phyloP scores from a whole-genome alignment of 2,329 filamentous ascomycete genomes.

The Mollisiaceae sp. region DNA sequence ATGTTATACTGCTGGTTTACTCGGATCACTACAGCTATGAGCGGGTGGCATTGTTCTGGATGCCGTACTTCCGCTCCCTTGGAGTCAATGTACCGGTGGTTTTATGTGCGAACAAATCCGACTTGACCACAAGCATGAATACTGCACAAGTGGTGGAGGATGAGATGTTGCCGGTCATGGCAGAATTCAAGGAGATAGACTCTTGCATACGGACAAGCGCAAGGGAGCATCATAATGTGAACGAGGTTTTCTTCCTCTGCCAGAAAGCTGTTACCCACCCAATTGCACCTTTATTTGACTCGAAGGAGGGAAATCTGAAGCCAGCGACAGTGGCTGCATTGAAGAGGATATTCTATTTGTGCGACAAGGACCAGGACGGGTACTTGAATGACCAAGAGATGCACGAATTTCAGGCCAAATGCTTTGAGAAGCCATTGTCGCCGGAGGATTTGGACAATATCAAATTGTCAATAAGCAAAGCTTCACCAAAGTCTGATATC shows the following conservation, averaged over 20 bases:
- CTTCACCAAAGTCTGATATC: constrained; percentile 64
- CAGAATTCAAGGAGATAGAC: constrained; percentile 98
- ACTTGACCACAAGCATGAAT: constrained; percentile 74
- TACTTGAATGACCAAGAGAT: constrained; percentile 90
- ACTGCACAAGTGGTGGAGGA: constrained; percentile 90
- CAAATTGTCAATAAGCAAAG: constrained; percentile 81
- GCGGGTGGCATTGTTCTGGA: constrained; percentile 94
- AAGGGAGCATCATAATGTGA: constrained; percentile 89
- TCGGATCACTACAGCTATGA: constrained; percentile 99
- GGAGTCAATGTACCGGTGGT: constrained; percentile 99
- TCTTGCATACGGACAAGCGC: constrained; percentile 96
- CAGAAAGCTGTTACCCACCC: constrained; percentile 98
- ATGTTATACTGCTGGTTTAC: constrained; percentile 95
- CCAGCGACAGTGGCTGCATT: constrained; percentile 86
- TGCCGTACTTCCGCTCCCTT: constrained; percentile 95
- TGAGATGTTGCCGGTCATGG: constrained; percentile 98
- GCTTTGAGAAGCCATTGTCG: constrained; percentile 86
- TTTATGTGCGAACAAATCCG: constrained; percentile 96
- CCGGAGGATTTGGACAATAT: constrained; percentile 87
- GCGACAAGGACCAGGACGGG: constrained; percentile 95
- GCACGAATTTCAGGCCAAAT: constrained; percentile 86
- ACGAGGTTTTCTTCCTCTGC: constrained; percentile 96
- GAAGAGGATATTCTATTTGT: constrained; percentile 91
- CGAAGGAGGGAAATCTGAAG: constrained; percentile 89
- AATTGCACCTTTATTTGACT: constrained; percentile 94